phyloP scores from a whole-genome alignment of 495 filamentous ascomycete genomes.

The Neurospora sublineolata region DNA sequence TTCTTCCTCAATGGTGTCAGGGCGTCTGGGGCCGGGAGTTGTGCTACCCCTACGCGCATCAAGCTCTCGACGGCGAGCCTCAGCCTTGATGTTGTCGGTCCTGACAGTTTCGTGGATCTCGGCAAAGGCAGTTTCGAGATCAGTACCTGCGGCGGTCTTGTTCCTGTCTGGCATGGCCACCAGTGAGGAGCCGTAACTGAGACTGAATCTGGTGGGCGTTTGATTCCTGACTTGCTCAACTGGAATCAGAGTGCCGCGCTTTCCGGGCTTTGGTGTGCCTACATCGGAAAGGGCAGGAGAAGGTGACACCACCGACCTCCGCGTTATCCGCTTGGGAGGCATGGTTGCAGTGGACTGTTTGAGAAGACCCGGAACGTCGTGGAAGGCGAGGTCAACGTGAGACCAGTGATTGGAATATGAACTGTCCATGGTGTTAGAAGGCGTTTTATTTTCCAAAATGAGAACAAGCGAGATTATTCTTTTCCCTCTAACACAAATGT shows the following conservation, averaged over 20 bases:
- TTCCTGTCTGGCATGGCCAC: constrained; percentile 11
- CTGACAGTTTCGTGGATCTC: constrained; percentile 9
- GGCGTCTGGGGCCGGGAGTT: neutral
- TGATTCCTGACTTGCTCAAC: constrained; percentile 4
- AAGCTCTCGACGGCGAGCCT: constrained; percentile 1
- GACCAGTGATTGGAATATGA: neutral
- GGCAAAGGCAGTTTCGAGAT: constrained; percentile 8
- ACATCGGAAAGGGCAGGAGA: neutral
- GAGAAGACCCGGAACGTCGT: neutral
- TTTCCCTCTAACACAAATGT: neutral
- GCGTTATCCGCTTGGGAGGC: constrained; percentile 10
- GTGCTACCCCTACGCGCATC: neutral
- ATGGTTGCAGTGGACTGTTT: constrained; percentile 3
- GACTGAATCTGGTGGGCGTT: constrained; percentile 19
- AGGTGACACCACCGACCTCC: neutral
- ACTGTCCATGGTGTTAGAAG: neutral
- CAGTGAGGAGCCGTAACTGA: constrained; percentile 21
- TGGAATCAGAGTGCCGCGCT: neutral
- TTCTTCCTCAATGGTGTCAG: neutral
- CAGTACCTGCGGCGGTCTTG: constrained; percentile 4
- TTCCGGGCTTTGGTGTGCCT: neutral
- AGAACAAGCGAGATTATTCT: neutral
- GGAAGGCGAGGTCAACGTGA: neutral
- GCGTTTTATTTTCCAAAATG: neutral
- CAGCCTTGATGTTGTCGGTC: constrained; percentile 10